These are phyloP conservation scores for Beauveria varroae DNA, from an alignment of 2,329 filamentous ascomycete species.

Conservation along the genomic window DNA sequence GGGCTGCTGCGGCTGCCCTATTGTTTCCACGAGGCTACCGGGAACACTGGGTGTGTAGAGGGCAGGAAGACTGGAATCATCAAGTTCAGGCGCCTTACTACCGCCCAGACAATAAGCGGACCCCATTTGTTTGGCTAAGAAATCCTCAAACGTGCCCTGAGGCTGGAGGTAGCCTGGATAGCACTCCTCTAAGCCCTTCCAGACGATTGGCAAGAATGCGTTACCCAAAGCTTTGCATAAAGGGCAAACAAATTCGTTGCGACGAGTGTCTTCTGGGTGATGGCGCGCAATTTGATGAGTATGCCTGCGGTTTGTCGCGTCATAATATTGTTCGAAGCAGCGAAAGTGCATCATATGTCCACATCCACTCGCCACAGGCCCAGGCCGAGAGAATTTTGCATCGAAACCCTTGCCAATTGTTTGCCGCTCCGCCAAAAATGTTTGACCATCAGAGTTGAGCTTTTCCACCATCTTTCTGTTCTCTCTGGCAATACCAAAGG, in stretches of 20 bases:
- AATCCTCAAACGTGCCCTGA: conserved; percentile 55
- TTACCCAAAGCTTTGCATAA: conserved; percentile 96
- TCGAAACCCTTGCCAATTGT: conserved; percentile 87
- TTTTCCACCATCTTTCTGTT: conserved; percentile 75
- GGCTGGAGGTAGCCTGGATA: conserved; percentile 67
- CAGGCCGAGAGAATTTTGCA: conserved; percentile 54
- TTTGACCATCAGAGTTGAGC: conserved; percentile 62
- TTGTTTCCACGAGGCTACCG: conserved; percentile 28
- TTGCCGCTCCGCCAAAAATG: conserved; percentile 67
- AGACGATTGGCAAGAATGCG: conserved; percentile 87
- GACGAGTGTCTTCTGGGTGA: conserved; percentile 73
- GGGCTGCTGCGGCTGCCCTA: conserved; percentile 30
- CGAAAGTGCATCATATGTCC: conserved; percentile 98
- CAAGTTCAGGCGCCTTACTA: conserved; percentile 28
- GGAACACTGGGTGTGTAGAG: conserved; percentile 30
- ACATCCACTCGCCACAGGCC: conserved; percentile 82
- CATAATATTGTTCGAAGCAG: conserved; percentile 88
- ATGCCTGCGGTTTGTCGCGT: conserved; percentile 77
- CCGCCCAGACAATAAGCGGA: conserved; percentile 34
- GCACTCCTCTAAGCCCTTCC: conserved; percentile 84
- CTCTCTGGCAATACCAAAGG: conserved; percentile 84
- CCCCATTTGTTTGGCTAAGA: conserved; percentile 54
- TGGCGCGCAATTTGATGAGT: conserved; percentile 88
- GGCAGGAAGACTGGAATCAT: conserved; percentile 22
- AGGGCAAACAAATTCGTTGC: conserved; percentile 91